phyloP scores from a whole-genome alignment of 306 rosid species.

The Benincasa hispida region DNA sequence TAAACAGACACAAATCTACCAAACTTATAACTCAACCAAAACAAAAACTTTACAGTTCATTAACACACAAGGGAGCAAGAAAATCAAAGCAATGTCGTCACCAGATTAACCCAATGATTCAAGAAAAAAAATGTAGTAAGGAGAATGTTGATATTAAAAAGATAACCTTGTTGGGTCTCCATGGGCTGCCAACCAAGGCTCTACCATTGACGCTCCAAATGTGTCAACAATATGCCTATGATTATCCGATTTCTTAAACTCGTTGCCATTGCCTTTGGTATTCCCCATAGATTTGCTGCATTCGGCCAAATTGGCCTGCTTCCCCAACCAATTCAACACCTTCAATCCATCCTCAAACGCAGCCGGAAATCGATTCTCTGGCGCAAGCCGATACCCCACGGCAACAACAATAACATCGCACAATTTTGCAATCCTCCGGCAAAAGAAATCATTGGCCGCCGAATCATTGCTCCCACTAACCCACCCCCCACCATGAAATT shows the following conservation, averaged over 20 bases:
- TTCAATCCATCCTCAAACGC: slow-evolving; percentile 84
- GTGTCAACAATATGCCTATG: slow-evolving; percentile 58
- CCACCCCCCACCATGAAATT: slow-evolving; percentile 98
- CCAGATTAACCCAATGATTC: background rate
- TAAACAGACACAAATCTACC: background rate
- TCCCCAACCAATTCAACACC: slow-evolving; percentile 91
- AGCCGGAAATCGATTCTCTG: slow-evolving; percentile 79
- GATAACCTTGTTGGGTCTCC: slow-evolving; percentile 73
- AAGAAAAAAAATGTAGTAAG: background rate
- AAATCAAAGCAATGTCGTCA: background rate
- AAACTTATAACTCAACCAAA: background rate
- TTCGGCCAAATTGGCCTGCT: slow-evolving; percentile 88
- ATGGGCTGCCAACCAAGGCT: slow-evolving; percentile 96
- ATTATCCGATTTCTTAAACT: slow-evolving; percentile 47
- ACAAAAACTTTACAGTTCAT: background rate
- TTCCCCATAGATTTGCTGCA: slow-evolving; percentile 59
- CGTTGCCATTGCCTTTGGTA: slow-evolving; percentile 19
- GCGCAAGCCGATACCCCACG: slow-evolving; percentile 78
- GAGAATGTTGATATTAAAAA: slow-evolving; percentile 13
- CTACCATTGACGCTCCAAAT: slow-evolving; percentile 76
- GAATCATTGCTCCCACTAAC: slow-evolving; percentile 88
- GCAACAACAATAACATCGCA: slow-evolving; percentile 70
- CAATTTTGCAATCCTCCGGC: slow-evolving; percentile 65
- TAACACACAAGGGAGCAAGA: background rate
- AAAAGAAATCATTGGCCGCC: slow-evolving; percentile 62